Base-by-base conservation (phyloP, 2,329 filamentous ascomycete genomes). In the Biscogniauxia sp. region DNA sequence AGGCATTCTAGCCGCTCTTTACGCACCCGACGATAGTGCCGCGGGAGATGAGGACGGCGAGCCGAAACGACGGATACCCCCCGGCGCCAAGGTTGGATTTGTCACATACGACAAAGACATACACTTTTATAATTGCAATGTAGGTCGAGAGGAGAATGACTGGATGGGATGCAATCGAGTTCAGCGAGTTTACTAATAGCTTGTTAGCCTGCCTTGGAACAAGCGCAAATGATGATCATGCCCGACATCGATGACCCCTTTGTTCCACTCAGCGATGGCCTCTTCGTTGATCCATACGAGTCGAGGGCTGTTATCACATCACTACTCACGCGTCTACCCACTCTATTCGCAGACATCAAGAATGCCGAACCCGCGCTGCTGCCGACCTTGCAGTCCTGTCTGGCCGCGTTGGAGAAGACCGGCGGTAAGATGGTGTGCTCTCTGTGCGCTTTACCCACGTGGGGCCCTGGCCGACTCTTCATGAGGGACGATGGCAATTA, bases 151-250 rank as follows among this genome's bases (percentile, higher is more conserved):
- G 20, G 15, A 11, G 25, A n/a, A 20, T 37, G 20, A 2, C n/a
- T 20, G 23, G 19, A 54, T 2, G 49, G 23, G 19, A 54, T 2
- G 49, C 1, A 41, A 26, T 23, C 8, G 57, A 20, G 8, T 49
- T 52, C 7, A 0, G 58, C 3, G 20, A 8, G 11, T 20, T 15
- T 56, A 26, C 50, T 63, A 57, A 65, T 59, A 45, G 61, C 63
- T 52, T 68, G 66, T 60, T 74, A 92, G 88, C 77, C 92, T 45
- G 84, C 84, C 50, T 80, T 97, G 51, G 89, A 95, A 58, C 88
- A 93, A 77, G 92, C 95, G 9, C 95, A 99, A 73, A 97, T 99
- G 92, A 87, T 99, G 81, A 93, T 99, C 55, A 97, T 99, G 92
- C 91, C 95, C 3, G 95, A 99, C 73, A 84, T 99, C 54, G 93